Base-by-base conservation (phyloP, 768 basidiomycete species). In the Sarcomyxa edulis region DNA sequence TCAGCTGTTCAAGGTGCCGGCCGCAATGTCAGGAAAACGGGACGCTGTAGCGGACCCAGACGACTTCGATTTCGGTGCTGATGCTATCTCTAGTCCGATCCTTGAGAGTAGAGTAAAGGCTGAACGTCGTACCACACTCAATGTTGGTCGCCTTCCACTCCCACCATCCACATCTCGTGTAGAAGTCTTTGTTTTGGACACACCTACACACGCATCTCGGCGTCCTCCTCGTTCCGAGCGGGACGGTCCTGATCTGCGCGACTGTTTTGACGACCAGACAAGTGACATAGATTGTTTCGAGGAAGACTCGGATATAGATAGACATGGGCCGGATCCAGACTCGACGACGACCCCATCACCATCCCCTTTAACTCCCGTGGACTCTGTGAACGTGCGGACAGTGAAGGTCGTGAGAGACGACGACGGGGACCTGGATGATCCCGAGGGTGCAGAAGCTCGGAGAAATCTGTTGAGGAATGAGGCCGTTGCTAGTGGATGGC, bases 81-180 rank as follows among this genome's bases (percentile, higher is more conserved):
- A 81, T 45, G 50, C 65, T 23, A 50, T 76, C 19, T 78, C 76
- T 20, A 76, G 74, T 51, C 75, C 76, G 3, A n/a, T n/a, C n/a
- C n/a, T n/a, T n/a, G n/a, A n/a, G n/a, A n/a, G n/a, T n/a, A n/a
- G n/a, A n/a, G n/a, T n/a, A n/a, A n/a, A n/a, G 40, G 51, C 28
- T 25, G 28, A 29, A 42, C 35, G 21, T 21, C 44, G 14, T 15
- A n/a, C n/a, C n/a, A n/a, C n/a, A n/a, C n/a, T n/a, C n/a, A n/a
- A n/a, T n/a, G n/a, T n/a, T n/a, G n/a, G n/a, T n/a, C 27, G 12
- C 16, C 28, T 25, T 3, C 34, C 14, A 31, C 32, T 2, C 43
- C 36, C n/a, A n/a, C n/a, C n/a, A n/a, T n/a, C n/a, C n/a, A n/a
- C n/a, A n/a, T n/a, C n/a, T 25, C 27, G 11, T 32, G 38, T 28